phyloP scores from a whole-genome alignment of 1,284 basidiomycete species.

The Bjerkandera adusta region DNA sequence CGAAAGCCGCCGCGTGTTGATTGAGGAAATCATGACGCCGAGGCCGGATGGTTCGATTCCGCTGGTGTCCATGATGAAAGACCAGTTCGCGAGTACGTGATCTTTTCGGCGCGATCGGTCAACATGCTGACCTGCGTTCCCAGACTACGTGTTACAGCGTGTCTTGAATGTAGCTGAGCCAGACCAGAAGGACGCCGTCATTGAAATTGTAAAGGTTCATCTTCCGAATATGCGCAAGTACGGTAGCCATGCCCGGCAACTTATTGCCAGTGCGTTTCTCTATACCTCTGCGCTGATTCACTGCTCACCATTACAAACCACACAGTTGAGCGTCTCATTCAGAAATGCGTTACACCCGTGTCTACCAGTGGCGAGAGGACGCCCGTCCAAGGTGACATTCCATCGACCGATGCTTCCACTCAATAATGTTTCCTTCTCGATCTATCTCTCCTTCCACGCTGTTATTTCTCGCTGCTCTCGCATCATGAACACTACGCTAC shows the following conservation, averaged over 20 bases:
- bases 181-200: constrained; percentile 67
- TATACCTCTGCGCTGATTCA: constrained; percentile 1
- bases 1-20: constrained; percentile 63
- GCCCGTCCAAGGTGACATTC: no score
- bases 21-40: constrained; percentile 80
- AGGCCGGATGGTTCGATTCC: constrained; percentile 61
- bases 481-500: constrained; percentile 2
- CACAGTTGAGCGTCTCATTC: constrained; percentile 68
- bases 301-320: background rate
- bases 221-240: constrained; percentile 69
- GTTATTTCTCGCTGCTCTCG: no score
- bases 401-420: constrained; percentile 8
- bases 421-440: no score
- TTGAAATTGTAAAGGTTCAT: constrained; percentile 63
- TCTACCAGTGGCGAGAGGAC: no score
- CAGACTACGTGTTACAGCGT: constrained; percentile 83
- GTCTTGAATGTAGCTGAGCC: constrained; percentile 70
- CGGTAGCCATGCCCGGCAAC: constrained; percentile 76
- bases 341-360: constrained; percentile 30
- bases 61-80: constrained; percentile 83
- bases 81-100: constrained; percentile 82
- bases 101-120: background rate
- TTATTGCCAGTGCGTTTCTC: constrained; percentile 64
- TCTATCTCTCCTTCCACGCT: no score
- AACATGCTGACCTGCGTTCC: constrained; percentile 3